Evolutionary conservation across 805 yeast genomes (phyloP), one percentile per base, ranked within the genome.

Genomic region (Saturnispora dispora): DNA sequence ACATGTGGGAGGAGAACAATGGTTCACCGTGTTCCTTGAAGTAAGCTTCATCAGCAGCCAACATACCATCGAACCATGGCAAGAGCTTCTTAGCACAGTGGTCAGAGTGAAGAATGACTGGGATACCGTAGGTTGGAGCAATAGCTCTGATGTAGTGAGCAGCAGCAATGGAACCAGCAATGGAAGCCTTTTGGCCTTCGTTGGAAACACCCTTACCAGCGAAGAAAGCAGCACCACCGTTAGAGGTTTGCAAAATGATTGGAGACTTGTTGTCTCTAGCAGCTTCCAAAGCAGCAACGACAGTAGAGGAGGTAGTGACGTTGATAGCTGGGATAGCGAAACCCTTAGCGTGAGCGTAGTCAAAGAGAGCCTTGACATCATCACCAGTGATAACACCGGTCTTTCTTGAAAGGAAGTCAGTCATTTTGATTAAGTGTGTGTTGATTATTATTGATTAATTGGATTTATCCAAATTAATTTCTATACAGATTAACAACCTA

Each of bases 191-290:
- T 78, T 93, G 98, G 78, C 88, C 84, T 65, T 78, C 78, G 86
- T 93, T 93, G 71, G 80, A 78, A 63, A 93, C 89, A 77, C 98
- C 99, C 83, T 93, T 93, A 77, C 99, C 99, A 59, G 99, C 99
- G 71, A 93, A 93, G 88, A 82, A 93, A 58, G 98, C 98, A 62
- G 99, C 96, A 79, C 99, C 99, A 78, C 99, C 99, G 74, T 93
- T 89, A 56, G 98, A 91, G 63, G 91, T 82, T 77, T 93, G 99
- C 69, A 93, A 76, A 71, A 93, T 88, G 75, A 93, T 89, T 76
- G 99, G 99, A 57, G 96, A 81, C 62, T 85, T 80, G 76, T 76
- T 79, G 74, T 93, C 97, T 73, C 95, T 88, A 56, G 97, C 96
- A 59, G 97, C 96, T 74, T 93, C 96, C 65, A 93, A 78, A 57